These are phyloP conservation scores for Suhomyces emberorum DNA, from an alignment of 805 yeast genomes.

Conservation along the genomic window DNA sequence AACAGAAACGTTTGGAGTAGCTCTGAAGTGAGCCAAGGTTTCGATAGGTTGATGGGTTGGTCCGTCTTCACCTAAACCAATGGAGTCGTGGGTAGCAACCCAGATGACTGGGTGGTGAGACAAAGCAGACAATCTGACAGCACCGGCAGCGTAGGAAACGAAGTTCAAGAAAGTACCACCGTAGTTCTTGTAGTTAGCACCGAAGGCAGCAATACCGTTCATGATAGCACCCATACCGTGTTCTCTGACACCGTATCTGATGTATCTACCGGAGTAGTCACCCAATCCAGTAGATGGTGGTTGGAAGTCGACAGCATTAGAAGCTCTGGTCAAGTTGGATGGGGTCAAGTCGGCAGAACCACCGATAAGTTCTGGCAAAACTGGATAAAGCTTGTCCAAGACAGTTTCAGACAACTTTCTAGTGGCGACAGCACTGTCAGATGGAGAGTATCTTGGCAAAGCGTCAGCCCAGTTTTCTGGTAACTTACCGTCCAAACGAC, in stretches of 20 bases:
- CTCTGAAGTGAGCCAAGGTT: slow-evolving; percentile 83
- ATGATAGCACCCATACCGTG: slow-evolving; percentile 98
- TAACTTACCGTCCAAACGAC: slow-evolving; percentile 74
- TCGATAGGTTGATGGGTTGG: slow-evolving; percentile 94
- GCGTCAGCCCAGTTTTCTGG: slow-evolving; percentile 78
- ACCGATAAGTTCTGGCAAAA: slow-evolving; percentile 86
- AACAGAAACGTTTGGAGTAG: slow-evolving; percentile 74
- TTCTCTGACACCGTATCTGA: slow-evolving; percentile 98
- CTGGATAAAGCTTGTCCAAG: slow-evolving; percentile 57
- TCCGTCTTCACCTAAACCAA: slow-evolving; percentile 91
- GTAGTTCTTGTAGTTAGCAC: slow-evolving; percentile 81
- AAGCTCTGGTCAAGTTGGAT: slow-evolving; percentile 90
- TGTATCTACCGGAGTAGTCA: slow-evolving; percentile 85
- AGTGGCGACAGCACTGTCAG: slow-evolving; percentile 83
- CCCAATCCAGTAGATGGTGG: slow-evolving; percentile 78
- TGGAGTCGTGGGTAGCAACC: slow-evolving; percentile 89
- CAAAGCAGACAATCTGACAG: slow-evolving; percentile 79
- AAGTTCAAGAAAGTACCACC: slow-evolving; percentile 99
- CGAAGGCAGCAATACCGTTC: slow-evolving; percentile 94
- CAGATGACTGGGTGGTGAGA: slow-evolving; percentile 81
- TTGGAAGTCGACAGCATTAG: slow-evolving; percentile 87
- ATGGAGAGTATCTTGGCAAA: slow-evolving; percentile 76
- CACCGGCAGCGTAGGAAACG: slow-evolving; percentile 79
- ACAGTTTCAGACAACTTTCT: slow-evolving; percentile 90
- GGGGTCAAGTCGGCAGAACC: slow-evolving; percentile 99